A percentile compares a stretch with the other conserved stretches of the same genome.
These are phyloP conservation scores for Flagelloscypha sp. DNA, from an alignment of 768 basidiomycete genomes.

Conservation along the genomic window DNA sequence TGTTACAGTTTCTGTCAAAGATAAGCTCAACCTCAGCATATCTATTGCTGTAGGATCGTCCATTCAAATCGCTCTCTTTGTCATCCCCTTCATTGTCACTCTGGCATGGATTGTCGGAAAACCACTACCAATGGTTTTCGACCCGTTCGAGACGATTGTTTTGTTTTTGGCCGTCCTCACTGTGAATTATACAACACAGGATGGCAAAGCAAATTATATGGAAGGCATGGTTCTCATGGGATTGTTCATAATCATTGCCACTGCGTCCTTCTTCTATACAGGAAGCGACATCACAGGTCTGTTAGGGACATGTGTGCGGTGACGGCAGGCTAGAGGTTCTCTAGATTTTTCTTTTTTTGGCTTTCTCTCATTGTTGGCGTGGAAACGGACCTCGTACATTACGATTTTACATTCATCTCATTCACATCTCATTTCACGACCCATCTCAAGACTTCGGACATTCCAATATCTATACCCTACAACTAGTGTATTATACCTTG, in stretches of 20 bases:
- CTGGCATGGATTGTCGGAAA: slow-evolving; percentile 80
- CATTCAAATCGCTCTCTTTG: slow-evolving; percentile 77
- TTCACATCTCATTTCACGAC: too few relatives aligned
- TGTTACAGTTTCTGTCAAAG: slow-evolving; percentile 84
- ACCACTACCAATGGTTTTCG: slow-evolving; percentile 74
- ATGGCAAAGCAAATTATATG: slow-evolving; percentile 79
- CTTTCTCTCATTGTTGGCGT: too few relatives aligned
- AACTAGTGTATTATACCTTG: too few relatives aligned
- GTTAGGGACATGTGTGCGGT: not conserved
- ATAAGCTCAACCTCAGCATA: slow-evolving; percentile 79
- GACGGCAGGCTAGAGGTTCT: too few relatives aligned
- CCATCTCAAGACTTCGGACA: too few relatives aligned
- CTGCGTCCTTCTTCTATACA: too few relatives aligned
- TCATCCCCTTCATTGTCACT: slow-evolving; percentile 76
- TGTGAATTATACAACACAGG: slow-evolving; percentile 73
- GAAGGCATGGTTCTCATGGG: slow-evolving; percentile 71
- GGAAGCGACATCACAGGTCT: not conserved
- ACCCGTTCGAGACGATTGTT: slow-evolving; percentile 80
- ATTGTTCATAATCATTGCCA: too few relatives aligned
- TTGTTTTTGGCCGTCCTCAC: slow-evolving; percentile 52
- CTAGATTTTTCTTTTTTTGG: too few relatives aligned
- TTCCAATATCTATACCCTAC: too few relatives aligned
- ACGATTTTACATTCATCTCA: too few relatives aligned
- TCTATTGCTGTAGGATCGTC: slow-evolving; percentile 86
- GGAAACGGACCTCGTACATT: too few relatives aligned